Percentiles rank a stretch among this genome's conserved stretches.
phyloP scores from a whole-genome alignment of 2,329 filamentous ascomycete species.

The Phoma sp. region DNA sequence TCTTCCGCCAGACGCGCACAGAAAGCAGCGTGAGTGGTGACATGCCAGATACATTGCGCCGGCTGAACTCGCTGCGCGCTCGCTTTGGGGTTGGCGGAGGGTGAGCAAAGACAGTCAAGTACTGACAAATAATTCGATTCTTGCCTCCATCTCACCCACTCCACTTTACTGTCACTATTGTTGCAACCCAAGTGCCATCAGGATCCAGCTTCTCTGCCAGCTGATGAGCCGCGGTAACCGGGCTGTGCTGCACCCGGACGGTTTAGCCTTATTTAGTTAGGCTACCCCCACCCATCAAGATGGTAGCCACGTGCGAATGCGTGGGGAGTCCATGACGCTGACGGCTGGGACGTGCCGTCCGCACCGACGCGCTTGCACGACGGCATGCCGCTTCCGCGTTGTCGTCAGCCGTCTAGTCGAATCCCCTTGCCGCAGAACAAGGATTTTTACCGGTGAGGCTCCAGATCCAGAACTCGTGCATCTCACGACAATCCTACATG shows the following conservation, averaged over 20 bases:
- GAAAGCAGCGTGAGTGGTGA: slow-evolving; percentile 35
- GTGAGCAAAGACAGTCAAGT: slow-evolving; percentile 22
- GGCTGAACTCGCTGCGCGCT: slow-evolving; percentile 42
- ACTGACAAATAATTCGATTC: background rate
- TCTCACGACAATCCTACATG: background rate
- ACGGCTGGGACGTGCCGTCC: slow-evolving; percentile 24
- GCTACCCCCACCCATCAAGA: background rate
- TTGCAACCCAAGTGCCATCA: background rate
- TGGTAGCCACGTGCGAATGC: slow-evolving; percentile 12
- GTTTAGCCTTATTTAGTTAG: background rate
- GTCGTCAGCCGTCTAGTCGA: slow-evolving; percentile 1
- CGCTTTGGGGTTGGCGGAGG: slow-evolving; percentile 44
- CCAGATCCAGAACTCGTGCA: slow-evolving; percentile 1
- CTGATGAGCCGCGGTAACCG: slow-evolving; percentile 1
- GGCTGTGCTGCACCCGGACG: background rate
- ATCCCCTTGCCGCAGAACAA: background rate
- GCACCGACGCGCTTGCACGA: slow-evolving; percentile 16
- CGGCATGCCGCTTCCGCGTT: slow-evolving; percentile 11
- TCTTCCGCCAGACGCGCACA: slow-evolving; percentile 37
- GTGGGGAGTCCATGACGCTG: slow-evolving; percentile 6
- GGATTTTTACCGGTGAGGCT: slow-evolving; percentile 3
- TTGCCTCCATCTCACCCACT: background rate
- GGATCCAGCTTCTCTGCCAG: background rate
- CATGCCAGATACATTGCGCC: slow-evolving; percentile 41
- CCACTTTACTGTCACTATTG: background rate